These are phyloP conservation scores for Pseudogymnoascus sp. DNA, from an alignment of 2,329 filamentous ascomycete genomes.

Conservation along the genomic window DNA sequence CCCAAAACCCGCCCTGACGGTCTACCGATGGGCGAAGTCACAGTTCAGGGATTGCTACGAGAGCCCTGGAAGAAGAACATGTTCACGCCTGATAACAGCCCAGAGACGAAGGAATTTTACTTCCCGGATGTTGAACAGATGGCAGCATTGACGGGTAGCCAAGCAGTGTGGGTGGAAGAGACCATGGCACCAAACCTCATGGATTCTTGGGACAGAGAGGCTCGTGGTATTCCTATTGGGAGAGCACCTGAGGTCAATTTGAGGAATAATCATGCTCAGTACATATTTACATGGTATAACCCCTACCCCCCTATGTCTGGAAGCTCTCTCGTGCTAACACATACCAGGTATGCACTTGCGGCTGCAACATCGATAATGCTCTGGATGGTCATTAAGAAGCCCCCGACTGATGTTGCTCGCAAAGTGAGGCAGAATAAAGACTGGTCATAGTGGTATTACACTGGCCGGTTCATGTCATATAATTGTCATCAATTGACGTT, in stretches of 20 bases:
- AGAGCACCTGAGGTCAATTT: constrained; percentile 83
- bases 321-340: constrained; percentile 9
- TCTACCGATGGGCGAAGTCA: constrained; percentile 62
- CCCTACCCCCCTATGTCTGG: neutral
- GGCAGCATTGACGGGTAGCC: constrained; percentile 72
- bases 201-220: constrained; percentile 63
- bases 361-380: constrained; percentile 89
- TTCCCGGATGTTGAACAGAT: constrained; percentile 92
- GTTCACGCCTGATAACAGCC: constrained; percentile 88
- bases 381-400: constrained; percentile 89
- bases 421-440: constrained; percentile 69
- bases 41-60: constrained; percentile 74
- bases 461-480: neutral
- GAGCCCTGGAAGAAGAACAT: constrained; percentile 96
- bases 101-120: constrained; percentile 79
- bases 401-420: constrained; percentile 61
- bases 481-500: constrained; percentile 21
- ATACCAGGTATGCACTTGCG: constrained; percentile 70
- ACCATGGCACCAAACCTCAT: constrained; percentile 85
- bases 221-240: constrained; percentile 81
- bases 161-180: constrained; percentile 90
- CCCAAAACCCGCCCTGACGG: constrained; percentile 56
- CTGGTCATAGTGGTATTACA: constrained; percentile 46
- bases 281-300: constrained; percentile 94
- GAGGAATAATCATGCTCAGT: constrained; percentile 94